Base-by-base conservation (phyloP, 2,329 filamentous ascomycete genomes). In the Exophiala viscosa region DNA sequence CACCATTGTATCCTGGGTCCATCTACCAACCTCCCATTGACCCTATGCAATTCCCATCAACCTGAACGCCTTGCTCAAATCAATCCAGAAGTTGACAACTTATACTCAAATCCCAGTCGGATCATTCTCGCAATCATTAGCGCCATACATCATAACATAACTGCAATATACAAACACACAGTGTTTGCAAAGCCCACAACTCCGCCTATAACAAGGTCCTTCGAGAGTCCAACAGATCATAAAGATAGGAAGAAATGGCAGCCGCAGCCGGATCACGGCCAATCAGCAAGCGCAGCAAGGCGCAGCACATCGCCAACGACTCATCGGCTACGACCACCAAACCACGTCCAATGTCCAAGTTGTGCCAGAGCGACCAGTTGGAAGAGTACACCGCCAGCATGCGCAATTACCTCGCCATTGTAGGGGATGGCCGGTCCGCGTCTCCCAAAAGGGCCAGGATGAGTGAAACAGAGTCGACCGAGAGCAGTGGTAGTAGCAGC, bases 341-440 rank as follows among this genome's bases (percentile, higher is more conserved):
- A 43, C 34, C 39, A 9, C 38, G 36, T 8, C 39, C 57, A 23
- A 60, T 57, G 52, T 56, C 53, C 10, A 56, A 46, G 28, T 46
- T 50, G 34, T 34, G 54, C 7, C 52, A 42, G 20, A 60, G 57
- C 38, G 46, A 44, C 13, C 59, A 59, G 32, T 50, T 62, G 15
- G 57, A 60, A 28, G 60, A 62, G 17, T 62, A 62, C 44, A 56
- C 57, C 5, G 55, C 54, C n/a, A 61, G 60, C 45, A 61, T 62
- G 59, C 52, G 54, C 13, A 48, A 40, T 28, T 62, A 58, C 44
- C 51, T 62, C 13, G 60, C 54, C 32, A 52, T 36, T 20, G 41
- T 54, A 13, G 52, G 58, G 18, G 44, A 47, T 14, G 20, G 18
- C 18, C 40, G 18, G 13, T n/a, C 18, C 14, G 18, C 20, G 40